These are phyloP conservation scores for Serendipita indica DNA, from an alignment of 768 basidiomycete species.

Conservation along the genomic window DNA sequence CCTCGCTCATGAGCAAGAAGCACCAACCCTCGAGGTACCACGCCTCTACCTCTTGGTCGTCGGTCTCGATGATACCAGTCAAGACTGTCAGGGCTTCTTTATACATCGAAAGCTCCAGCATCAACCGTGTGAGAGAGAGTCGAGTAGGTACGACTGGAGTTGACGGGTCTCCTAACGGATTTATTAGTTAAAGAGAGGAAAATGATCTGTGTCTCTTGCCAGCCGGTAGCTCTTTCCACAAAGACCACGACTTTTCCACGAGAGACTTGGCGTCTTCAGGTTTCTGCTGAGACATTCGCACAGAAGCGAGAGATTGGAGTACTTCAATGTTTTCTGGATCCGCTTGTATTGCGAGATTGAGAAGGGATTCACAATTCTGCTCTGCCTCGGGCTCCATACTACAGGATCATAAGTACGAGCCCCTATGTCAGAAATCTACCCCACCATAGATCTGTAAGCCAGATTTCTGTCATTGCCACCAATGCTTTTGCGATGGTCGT, in stretches of 20 bases:
- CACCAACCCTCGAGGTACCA: constrained; percentile 96
- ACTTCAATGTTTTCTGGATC: constrained; percentile 69
- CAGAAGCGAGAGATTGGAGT: constrained; percentile 65
- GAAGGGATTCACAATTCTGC: constrained; percentile 62
- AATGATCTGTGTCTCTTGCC: constrained; percentile 20
- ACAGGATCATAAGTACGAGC: neutral
- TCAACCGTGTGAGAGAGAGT: constrained; percentile 59
- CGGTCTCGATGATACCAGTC: constrained; percentile 61
- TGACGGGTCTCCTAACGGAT: constrained; percentile 40
- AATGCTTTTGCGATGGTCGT: constrained; percentile 63
- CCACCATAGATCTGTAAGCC: constrained; percentile 94
- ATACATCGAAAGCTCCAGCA: constrained; percentile 61
- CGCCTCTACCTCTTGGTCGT: constrained; percentile 78
- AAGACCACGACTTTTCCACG: constrained; percentile 50
- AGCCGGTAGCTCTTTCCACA: constrained; percentile 55
- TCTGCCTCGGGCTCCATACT: constrained; percentile 78
- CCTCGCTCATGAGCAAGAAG: constrained; percentile 69
- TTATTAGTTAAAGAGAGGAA: neutral
- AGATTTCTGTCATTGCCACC: constrained; percentile 83
- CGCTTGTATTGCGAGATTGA: constrained; percentile 53
- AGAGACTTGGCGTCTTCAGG: constrained; percentile 66
- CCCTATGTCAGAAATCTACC: too few relatives aligned
- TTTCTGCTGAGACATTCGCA: constrained; percentile 74
- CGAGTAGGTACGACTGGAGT: constrained; percentile 61
- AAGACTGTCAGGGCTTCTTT: constrained; percentile 60